Percentiles rank a stretch among this genome's conserved stretches.
Conservation (phyloP, 768 basidiomycete species). For the Termitomyces sp. region DNA sequence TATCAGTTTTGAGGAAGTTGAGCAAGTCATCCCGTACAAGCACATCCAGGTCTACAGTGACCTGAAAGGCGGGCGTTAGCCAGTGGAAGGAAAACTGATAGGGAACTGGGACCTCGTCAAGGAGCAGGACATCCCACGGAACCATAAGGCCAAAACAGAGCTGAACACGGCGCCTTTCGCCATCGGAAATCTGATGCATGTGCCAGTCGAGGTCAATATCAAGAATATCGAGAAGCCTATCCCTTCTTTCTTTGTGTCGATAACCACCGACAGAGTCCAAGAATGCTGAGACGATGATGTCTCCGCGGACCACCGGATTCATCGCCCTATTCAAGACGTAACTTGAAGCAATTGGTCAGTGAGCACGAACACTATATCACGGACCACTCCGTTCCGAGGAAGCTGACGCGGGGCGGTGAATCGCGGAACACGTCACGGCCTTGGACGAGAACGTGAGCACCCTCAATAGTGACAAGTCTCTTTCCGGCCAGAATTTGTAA, state of each 20-base stretch:
- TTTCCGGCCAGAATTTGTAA: conserved; percentile 94
- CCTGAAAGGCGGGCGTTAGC: conserved; percentile 36
- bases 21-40: conserved; percentile 91
- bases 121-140: conserved; percentile 86
- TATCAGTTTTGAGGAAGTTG: conserved; percentile 79
- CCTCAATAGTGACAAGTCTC: conserved; percentile 52
- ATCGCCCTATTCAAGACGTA: conserved; percentile 61
- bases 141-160: conserved; percentile 95
- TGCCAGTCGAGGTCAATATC: conserved; percentile 96
- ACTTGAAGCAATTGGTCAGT: conserved; percentile 2
- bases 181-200: conserved; percentile 95
- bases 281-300: conserved; percentile 90
- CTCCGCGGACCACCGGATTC: conserved; percentile 93
- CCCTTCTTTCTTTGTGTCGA: conserved; percentile 83
- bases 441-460: conserved; percentile 64
- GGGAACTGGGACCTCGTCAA: conserved; percentile 72
- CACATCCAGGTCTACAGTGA: conserved; percentile 96
- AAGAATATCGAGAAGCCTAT: conserved; percentile 81
- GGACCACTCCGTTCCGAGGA: conserved; percentile 92
- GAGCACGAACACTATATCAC: conserved; percentile 17
- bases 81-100: conserved; percentile 1
- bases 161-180: conserved; percentile 88
- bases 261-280: conserved; percentile 98
- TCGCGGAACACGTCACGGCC: conserved; percentile 87
- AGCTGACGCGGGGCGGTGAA: conserved; percentile 76